Base-by-base conservation (phyloP, 2,329 filamentous ascomycete species). In the Microsporum ferrugineum region DNA sequence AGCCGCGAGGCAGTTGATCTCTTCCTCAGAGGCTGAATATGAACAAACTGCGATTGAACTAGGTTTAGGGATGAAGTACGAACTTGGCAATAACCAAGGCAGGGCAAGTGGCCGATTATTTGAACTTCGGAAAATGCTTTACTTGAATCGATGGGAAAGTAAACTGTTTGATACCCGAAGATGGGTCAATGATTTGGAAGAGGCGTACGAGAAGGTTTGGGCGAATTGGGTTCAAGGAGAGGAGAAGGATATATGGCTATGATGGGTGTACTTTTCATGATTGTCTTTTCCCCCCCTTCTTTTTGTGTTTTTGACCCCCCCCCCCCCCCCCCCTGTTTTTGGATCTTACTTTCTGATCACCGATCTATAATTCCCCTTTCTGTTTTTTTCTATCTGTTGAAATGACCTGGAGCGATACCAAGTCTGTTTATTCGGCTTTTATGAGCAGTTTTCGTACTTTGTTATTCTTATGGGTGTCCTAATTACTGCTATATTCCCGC, bases 201-300 rank as follows among this genome's bases (percentile, higher is more conserved):
- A 83, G 63, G 91, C 91, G 10, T 99, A 96, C 72, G 86, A 88
- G 65, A 84, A 88, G 71, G 91, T 91, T 17, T 99, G 94, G 94
- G 80, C 81, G 67, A 83, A 84, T 70, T 99, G 94, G 92, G 90
- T 91, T 43, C 80, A 78, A 45, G 91, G 90, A 10, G 84, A 90
- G 73, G 86, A 88, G n/a, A 91, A 92, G 6, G 94, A 99, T 78
- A 95, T 99, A 66, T 94, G 90, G 80, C 80, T 99, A 59, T 66
- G 58, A 65, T 57, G 41, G n/a, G 27, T 41, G 31, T 60, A 53
- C 33, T 23, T 55, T 60, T 43, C 43, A 49, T 8, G 41, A 45
- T 17, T 43, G 2, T n/a, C 1, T 43, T 43, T 17, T 17, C 17
- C 1, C 17, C 17, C 1, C 17, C 17, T 41, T 43, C 6, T 43